Conservation (phyloP, 2,329 filamentous ascomycete species). For the Raffaelea ambrosiae region DNA sequence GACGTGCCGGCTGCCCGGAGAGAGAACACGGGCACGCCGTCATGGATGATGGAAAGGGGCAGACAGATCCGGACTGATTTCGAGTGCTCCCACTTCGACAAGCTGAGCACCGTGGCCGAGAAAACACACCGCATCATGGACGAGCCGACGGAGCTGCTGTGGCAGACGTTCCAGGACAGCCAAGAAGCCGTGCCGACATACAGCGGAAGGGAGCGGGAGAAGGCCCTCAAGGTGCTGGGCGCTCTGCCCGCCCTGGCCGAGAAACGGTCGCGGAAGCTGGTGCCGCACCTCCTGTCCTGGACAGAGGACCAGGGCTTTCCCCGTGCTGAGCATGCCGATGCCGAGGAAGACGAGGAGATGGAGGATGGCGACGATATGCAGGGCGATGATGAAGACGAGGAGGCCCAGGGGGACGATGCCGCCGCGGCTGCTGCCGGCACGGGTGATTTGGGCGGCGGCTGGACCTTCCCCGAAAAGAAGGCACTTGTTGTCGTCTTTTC, state of each 20-base stretch:
- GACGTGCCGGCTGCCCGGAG: constrained; percentile 31
- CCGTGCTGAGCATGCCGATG: constrained; percentile 33
- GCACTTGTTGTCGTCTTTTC: constrained; percentile 73
- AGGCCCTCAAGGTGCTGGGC: constrained; percentile 71
- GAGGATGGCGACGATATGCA: constrained; percentile 21
- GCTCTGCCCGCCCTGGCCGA: constrained; percentile 71
- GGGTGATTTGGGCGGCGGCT: constrained; percentile 26
- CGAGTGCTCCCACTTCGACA: constrained; percentile 68
- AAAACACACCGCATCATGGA: constrained; percentile 44
- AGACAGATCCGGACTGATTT: constrained; percentile 58
- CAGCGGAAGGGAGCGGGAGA: constrained; percentile 55
- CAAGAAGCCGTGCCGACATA: constrained; percentile 46
- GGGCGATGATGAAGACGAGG: constrained; percentile 10
- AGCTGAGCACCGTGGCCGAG: constrained; percentile 43
- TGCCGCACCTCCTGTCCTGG: constrained; percentile 82
- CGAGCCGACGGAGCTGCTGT: constrained; percentile 49
- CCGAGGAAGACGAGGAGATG: constrained; percentile 22
- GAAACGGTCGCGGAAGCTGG: constrained; percentile 72
- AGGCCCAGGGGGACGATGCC: constrained; percentile 30
- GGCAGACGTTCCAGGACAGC: constrained; percentile 53
- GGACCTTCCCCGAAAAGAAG: constrained; percentile 76
- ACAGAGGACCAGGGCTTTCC: constrained; percentile 34
- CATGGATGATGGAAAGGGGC: constrained; percentile 11
- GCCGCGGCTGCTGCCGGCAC: too few species aligned
- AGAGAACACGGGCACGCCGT: background rate